These are phyloP conservation scores for Podaxis sp. DNA, from an alignment of 768 basidiomycete genomes.

Conservation along the genomic window DNA sequence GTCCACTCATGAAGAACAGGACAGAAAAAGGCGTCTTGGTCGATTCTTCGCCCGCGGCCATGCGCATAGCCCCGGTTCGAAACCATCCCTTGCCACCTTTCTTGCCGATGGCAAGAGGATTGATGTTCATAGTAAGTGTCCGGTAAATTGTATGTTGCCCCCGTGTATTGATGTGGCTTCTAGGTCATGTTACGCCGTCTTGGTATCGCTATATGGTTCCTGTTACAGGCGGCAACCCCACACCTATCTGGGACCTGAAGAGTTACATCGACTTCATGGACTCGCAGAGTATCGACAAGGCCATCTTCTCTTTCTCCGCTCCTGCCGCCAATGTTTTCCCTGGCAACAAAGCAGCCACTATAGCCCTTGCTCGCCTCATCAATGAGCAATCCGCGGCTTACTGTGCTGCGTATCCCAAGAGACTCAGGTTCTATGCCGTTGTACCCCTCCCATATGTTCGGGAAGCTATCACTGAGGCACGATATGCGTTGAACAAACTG, in stretches of 20 bases:
- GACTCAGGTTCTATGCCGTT: slow-evolving; percentile 34
- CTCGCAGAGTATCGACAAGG: slow-evolving; percentile 28
- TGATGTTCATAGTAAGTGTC: slow-evolving; percentile 30
- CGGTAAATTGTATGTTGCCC: neutral
- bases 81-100: neutral
- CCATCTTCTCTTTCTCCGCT: slow-evolving; percentile 32
- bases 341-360: slow-evolving; percentile 26
- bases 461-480: slow-evolving; percentile 32
- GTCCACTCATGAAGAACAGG: slow-evolving; percentile 6
- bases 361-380: slow-evolving; percentile 35
- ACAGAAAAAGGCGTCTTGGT: neutral
- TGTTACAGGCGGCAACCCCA: slow-evolving; percentile 28
- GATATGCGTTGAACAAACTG: slow-evolving; percentile 30
- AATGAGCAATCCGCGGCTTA: slow-evolving; percentile 38
- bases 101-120: slow-evolving; percentile 20
- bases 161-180: neutral
- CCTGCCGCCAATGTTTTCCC: slow-evolving; percentile 33
- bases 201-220: slow-evolving; percentile 33
- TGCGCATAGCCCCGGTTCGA: no score
- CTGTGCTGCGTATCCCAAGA: slow-evolving; percentile 25
- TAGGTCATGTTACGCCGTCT: slow-evolving; percentile 31
- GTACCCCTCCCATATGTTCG: slow-evolving; percentile 35
- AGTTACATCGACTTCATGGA: slow-evolving; percentile 32
- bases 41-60: neutral
- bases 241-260: slow-evolving; percentile 30